Evolutionary conservation across 352 stramenopile genomes (phyloP).

Genomic region (Phytophthora pistaciae): DNA sequence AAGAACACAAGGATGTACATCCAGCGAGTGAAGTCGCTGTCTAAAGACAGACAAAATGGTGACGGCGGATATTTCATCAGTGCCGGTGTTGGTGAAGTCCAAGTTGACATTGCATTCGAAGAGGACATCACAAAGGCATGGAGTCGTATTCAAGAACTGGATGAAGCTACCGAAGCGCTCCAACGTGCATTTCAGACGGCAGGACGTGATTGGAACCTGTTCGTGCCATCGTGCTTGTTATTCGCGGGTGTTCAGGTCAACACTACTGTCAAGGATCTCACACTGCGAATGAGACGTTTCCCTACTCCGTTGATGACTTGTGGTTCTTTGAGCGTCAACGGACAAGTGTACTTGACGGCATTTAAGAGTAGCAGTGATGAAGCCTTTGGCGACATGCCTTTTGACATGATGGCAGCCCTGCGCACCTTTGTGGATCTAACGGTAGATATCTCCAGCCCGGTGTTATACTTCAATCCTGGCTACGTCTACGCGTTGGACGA

Average conservation of each 20-base stretch:
- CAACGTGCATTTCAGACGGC: constrained; percentile 31
- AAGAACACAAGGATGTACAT: constrained; percentile 72
- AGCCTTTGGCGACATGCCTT: background rate
- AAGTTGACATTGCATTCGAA: constrained; percentile 50
- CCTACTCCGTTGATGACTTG: constrained; percentile 56
- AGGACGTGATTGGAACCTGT: constrained; percentile 27
- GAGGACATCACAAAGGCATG: constrained; percentile 37
- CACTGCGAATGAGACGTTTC: constrained; percentile 57
- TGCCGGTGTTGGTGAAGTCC: constrained; percentile 42
- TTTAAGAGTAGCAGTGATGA: constrained; percentile 19
- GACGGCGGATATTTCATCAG: constrained; percentile 36
- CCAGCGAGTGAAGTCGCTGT: constrained; percentile 54
- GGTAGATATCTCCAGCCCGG: constrained; percentile 40
- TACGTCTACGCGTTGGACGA: constrained; percentile 70
- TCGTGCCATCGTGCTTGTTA: constrained; percentile 39
- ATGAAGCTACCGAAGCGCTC: constrained; percentile 52
- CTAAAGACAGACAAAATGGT: constrained; percentile 13
- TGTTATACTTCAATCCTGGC: constrained; percentile 61
- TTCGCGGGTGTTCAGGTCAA: constrained; percentile 44
- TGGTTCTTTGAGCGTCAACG: constrained; percentile 38
- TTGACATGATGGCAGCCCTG: constrained; percentile 40
- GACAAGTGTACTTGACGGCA: constrained; percentile 46
- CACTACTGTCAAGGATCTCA: constrained; percentile 39
- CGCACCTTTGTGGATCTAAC: constrained; percentile 57
- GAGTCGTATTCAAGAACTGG: constrained; percentile 45